phyloP scores from a whole-genome alignment of 257 asterid species.

The Solanum acaule region DNA sequence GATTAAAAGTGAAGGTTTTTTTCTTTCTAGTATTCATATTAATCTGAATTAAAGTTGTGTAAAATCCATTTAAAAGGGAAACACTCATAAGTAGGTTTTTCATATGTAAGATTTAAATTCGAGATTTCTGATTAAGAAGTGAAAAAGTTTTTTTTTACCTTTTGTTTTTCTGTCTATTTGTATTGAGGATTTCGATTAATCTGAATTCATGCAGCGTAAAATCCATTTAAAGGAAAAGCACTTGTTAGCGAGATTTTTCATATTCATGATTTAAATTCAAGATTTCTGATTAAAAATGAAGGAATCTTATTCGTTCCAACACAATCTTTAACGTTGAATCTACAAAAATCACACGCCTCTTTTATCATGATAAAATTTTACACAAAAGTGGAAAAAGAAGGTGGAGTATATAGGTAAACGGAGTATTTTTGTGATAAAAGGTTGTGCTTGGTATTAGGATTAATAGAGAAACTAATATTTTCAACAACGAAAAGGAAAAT shows the following conservation, averaged over 20 bases:
- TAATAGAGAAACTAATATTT: not conserved
- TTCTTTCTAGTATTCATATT: no score
- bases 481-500: no score
- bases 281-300: not conserved
- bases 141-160: not conserved
- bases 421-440: not conserved
- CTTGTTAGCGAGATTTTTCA: not conserved
- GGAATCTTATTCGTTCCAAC: fast-evolving
- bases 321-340: constrained; percentile 14
- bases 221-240: not conserved
- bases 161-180: not conserved
- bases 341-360: not conserved
- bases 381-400: not conserved
- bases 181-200: not conserved
- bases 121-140: no score
- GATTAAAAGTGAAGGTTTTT: not conserved
- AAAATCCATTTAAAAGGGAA: no score
- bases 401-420: not conserved
- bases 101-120: not conserved
- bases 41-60: no score
- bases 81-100: not conserved
- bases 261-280: not conserved
- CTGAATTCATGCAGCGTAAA: not conserved
- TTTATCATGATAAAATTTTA: not conserved
- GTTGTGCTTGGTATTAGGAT: not conserved